phyloP scores from a whole-genome alignment of 2,329 filamentous ascomycete species.

The Arthroderma sp. region DNA sequence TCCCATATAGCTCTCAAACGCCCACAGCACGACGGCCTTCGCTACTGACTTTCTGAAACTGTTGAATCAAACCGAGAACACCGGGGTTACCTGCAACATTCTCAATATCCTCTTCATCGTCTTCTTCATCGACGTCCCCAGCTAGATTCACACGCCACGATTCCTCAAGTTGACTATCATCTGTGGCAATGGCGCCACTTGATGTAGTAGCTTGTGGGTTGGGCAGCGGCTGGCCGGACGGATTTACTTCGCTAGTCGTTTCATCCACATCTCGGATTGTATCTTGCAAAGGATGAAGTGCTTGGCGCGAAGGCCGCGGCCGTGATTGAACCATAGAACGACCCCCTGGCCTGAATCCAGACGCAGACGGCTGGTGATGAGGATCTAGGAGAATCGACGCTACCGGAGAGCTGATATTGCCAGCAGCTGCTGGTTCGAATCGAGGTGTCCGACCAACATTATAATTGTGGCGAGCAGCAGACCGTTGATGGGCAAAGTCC shows the following conservation, averaged over 20 bases:
- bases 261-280: constrained; percentile 22
- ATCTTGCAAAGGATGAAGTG: constrained; percentile 14
- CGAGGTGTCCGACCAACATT: constrained; percentile 27
- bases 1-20: constrained; percentile 14
- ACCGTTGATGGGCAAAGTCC: constrained; percentile 18
- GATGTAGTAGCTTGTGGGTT: constrained; percentile 17
- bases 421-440: constrained; percentile 23
- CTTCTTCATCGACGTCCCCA: constrained; percentile 23
- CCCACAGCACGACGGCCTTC: constrained; percentile 26
- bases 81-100: constrained; percentile 38
- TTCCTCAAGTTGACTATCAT: constrained; percentile 47
- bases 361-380: constrained; percentile 32
- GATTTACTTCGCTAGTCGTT: constrained; percentile 11
- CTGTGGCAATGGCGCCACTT: constrained; percentile 26
- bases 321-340: constrained; percentile 18
- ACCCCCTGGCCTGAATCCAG: constrained; percentile 21
- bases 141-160: constrained; percentile 36
- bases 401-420: constrained; percentile 23
- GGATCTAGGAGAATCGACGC: constrained; percentile 35
- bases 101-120: constrained; percentile 36
- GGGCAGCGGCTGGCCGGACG: not conserved
- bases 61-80: constrained; percentile 52
- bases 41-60: constrained; percentile 48
- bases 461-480: not conserved
- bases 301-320: constrained; percentile 19